Conservation (phyloP, 2,329 filamentous ascomycete genomes). For the Gliomastix tumulicola region DNA sequence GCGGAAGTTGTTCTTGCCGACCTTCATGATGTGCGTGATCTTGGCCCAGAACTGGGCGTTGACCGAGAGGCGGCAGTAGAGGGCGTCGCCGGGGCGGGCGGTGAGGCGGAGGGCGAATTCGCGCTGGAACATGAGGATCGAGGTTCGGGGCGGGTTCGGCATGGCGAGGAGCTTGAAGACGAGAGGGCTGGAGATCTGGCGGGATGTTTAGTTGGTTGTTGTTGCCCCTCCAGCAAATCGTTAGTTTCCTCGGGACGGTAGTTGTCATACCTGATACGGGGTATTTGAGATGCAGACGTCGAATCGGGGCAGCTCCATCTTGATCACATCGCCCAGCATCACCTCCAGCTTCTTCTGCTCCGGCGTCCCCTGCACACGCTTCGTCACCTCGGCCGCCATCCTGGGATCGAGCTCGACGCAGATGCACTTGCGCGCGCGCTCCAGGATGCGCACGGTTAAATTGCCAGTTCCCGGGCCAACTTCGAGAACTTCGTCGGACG, state of each 20-base stretch:
- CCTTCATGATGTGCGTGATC: slow-evolving; percentile 74
- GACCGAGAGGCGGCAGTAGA: slow-evolving; percentile 86
- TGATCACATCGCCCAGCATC: slow-evolving; percentile 80
- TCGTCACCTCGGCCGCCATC: slow-evolving; percentile 93
- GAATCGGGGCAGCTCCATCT: slow-evolving; percentile 69
- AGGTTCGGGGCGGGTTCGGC: slow-evolving; percentile 72
- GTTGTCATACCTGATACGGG: slow-evolving; percentile 58
- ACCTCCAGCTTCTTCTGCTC: slow-evolving; percentile 80
- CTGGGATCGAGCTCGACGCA: slow-evolving; percentile 91
- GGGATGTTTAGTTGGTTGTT: too few relatives aligned
- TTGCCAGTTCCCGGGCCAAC: slow-evolving; percentile 88
- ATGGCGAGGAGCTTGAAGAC: slow-evolving; percentile 85
- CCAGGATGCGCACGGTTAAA: slow-evolving; percentile 81
- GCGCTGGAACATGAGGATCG: slow-evolving; percentile 92
- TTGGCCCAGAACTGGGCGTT: slow-evolving; percentile 85
- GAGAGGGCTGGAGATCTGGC: slow-evolving; percentile 80
- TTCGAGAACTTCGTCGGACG: slow-evolving; percentile 77
- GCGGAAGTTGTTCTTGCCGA: slow-evolving; percentile 93
- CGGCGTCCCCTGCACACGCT: slow-evolving; percentile 85
- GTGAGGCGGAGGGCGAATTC: slow-evolving; percentile 90
- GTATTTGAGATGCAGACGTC: slow-evolving; percentile 73
- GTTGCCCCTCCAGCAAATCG: too few relatives aligned
- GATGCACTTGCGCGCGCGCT: slow-evolving; percentile 74
- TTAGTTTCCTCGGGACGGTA: too few relatives aligned
- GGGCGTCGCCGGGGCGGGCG: slow-evolving; percentile 77